Evolutionary conservation across 257 asterid species (phyloP), one percentile per base, ranked within the genome.

Genomic region (Henckelia pumila): DNA sequence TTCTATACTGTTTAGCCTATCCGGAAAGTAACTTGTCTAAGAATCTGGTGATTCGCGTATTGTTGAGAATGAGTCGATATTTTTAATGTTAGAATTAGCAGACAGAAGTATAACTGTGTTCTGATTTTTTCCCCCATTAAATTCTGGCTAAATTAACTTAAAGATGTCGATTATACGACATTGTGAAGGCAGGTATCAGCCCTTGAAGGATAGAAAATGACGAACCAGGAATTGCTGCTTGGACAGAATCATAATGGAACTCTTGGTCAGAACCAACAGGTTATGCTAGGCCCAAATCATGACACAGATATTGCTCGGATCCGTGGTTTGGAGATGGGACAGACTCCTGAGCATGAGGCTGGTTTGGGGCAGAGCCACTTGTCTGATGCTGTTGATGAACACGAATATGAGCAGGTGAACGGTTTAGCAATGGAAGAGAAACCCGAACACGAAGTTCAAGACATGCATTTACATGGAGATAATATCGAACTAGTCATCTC

Each of bases 361-460:
- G 61, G 78, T 67, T 76, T 87, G 72, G 87, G 77, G 33, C 81
- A 77, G 76, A 75, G 40, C 63, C 85, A 71, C 3, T 86, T 80
- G 10, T 68, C 67, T 20, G 84, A 72, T 28, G 84, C 60, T 25
- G 79, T 73, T 14, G 81, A 78, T 20, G 82, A 68, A 37, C 86
- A 84, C 24, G 91, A 76, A 62, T 85, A 75, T 69, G 95, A 80
- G 35, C 82, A 72, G 11, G 91, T 77, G 72, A 82, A 79, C 56
- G 87, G 75, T 37, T 71, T 89, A 64, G 26, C 78, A 11, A 47
- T 74, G 80, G 94, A 85, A 79, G 89, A 82, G 69, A 89, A 85
- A 77, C 85, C 86, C 9, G 95, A 74, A 44, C 74, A 82, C 24
- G 87, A 80, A 65, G 80, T 80, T 44, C 82, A 67, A 32, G 89